Evolutionary conservation across 164 flowering plant species (phyloP), one percentile per base, ranked within the genome.

Genomic region (Umbellularia californica): DNA sequence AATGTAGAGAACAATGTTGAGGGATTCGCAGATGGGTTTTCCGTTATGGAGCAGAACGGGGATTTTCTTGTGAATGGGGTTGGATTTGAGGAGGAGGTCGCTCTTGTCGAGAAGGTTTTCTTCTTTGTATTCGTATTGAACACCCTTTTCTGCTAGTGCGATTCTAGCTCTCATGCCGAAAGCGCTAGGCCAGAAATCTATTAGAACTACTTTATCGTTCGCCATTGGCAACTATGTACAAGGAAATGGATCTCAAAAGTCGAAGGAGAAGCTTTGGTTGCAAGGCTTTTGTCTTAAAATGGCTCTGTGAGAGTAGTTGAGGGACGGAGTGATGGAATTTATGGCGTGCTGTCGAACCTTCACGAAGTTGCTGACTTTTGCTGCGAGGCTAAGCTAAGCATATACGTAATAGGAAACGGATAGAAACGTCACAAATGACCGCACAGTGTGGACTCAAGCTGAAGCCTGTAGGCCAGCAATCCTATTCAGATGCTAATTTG

Each of bases 161-260:
- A 81, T 66, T 77, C 78, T 80, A 15, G 65, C 86, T 70, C 84
- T 79, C 81, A 77, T 78, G 15, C 84, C 85, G 70, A 75, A 83
- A 7, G 79, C 69, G 27, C 83, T 83, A 6, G 79, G 22, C 77
- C 77, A 83, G 51, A 28, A 64, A 52, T 79, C 78, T 68, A 83
- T 35, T 1, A 85, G 74, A 65, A 72, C 24, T 33, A 85, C 72
- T 33, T 35, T 1, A 35, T 78, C 76, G 19, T 74, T 67, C 3
- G 58, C 80, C 85, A 83, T 83, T 70, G 51, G 17, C 14, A 19
- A 15, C 71, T 19, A 6, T 19, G 3, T 6, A 13, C 12, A 4
- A 13, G 60, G 47, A 6, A 35, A 7, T 35, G 47, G 9, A 35
- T 5, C 9, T 35, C 10, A 35, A 55, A 55, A 55, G 20, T 55